Conservation (phyloP, 164 flowering plant species). For the Vitis vinifera region ASM3070453v1 NC_081822.1:9281501-9282000, state of each 20-base stretch:
- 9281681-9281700: conserved; percentile 14
- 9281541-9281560: conserved; percentile 42
- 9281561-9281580: conserved; percentile 70
- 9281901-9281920: too few species aligned
- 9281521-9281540: conserved; percentile 85
- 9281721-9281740: conserved; percentile 38
- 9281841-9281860: conserved; percentile 90
- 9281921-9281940: too few species aligned
- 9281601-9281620: conserved; percentile 81
- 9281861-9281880: conserved; percentile 66
- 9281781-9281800: conserved; percentile 97
- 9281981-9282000: too few species aligned
- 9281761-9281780: conserved; percentile 82
- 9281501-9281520: conserved; percentile 88
- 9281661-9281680: conserved; percentile 19
- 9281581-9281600: conserved; percentile 85
- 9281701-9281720: conserved; percentile 36
- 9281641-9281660: conserved; percentile 37
- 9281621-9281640: conserved; percentile 70
- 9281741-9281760: conserved; percentile 25
- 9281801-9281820: conserved; percentile 98
- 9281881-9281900: too few species aligned
- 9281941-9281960: too few species aligned
- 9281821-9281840: conserved; percentile 96
- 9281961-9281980: too few species aligned